phyloP scores from a whole-genome alignment of 805 yeast genomes.

The Lipomyces chichibuensis region DNA sequence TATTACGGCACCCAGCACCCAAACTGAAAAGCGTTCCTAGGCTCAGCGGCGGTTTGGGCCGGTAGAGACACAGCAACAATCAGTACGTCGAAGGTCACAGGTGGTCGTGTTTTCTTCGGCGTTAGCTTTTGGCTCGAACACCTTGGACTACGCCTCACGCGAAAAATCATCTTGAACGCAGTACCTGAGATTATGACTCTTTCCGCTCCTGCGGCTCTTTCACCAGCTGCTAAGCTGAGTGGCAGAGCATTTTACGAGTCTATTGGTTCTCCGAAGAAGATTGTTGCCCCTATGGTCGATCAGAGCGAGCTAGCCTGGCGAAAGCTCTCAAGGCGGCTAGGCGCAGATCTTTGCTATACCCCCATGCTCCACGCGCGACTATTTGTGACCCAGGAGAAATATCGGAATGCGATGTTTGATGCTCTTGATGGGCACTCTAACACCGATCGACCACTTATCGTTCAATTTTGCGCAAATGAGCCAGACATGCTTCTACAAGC shows the following conservation, averaged over 20 bases:
- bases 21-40: no score
- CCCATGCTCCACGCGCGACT: conserved; percentile 96
- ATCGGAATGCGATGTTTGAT: conserved; percentile 64
- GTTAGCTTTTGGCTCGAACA: not conserved
- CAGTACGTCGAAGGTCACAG: no score
- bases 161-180: not conserved
- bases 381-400: conserved; percentile 82
- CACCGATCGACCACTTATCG: conserved; percentile 82
- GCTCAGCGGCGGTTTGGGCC: no score
- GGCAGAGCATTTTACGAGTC: conserved; percentile 74
- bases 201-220: not conserved
- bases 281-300: conserved; percentile 99
- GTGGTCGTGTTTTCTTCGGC: no score
- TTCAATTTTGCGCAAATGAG: conserved; percentile 96
- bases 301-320: conserved; percentile 97
- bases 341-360: conserved; percentile 91
- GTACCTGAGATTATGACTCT: not conserved
- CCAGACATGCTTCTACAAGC: conserved; percentile 82
- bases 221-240: conserved; percentile 39
- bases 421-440: conserved; percentile 69
- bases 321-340: conserved; percentile 77
- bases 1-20: no score
- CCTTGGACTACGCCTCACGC: not conserved
- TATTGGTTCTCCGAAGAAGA: conserved; percentile 74
- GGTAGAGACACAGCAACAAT: no score